phyloP scores from a whole-genome alignment of 805 yeast genomes.

The Wickerhamiella vanderwaltii region DNA sequence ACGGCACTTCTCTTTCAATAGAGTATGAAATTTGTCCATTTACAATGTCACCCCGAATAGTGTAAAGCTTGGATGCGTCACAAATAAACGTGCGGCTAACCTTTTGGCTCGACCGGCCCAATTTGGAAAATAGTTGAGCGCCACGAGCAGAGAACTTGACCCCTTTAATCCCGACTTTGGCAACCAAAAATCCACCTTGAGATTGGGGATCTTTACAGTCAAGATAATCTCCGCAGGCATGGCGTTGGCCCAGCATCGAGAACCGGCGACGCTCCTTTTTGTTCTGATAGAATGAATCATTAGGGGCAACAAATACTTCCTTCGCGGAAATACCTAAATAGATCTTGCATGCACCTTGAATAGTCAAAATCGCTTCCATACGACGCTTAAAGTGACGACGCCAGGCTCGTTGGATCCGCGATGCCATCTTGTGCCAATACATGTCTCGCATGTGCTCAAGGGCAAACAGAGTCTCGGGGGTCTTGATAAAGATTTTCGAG shows the following conservation, averaged over 20 bases:
- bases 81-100: conserved; percentile 60
- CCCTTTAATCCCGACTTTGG: conserved; percentile 57
- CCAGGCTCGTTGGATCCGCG: conserved; percentile 95
- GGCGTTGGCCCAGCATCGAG: conserved; percentile 76
- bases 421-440: conserved; percentile 98
- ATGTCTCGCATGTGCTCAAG: conserved; percentile 91
- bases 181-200: conserved; percentile 62
- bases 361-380: conserved; percentile 73
- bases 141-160: conserved; percentile 74
- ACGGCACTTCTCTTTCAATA: conserved; percentile 52
- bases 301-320: conserved; percentile 35
- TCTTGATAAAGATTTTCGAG: conserved; percentile 84
- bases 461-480: conserved; percentile 93
- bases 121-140: conserved; percentile 69
- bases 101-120: conserved; percentile 83
- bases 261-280: conserved; percentile 82
- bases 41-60: conserved; percentile 60
- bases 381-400: conserved; percentile 68
- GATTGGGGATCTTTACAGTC: conserved; percentile 69
- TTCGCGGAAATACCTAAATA: conserved; percentile 83
- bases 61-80: conserved; percentile 48
- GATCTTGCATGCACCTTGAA: conserved; percentile 66
- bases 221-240: conserved; percentile 89
- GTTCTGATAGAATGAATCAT: conserved; percentile 36
- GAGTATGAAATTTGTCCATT: conserved; percentile 48